Evolutionary conservation across 352 stramenopile species (phyloP).

Genomic region (Pythium sp.): DNA sequence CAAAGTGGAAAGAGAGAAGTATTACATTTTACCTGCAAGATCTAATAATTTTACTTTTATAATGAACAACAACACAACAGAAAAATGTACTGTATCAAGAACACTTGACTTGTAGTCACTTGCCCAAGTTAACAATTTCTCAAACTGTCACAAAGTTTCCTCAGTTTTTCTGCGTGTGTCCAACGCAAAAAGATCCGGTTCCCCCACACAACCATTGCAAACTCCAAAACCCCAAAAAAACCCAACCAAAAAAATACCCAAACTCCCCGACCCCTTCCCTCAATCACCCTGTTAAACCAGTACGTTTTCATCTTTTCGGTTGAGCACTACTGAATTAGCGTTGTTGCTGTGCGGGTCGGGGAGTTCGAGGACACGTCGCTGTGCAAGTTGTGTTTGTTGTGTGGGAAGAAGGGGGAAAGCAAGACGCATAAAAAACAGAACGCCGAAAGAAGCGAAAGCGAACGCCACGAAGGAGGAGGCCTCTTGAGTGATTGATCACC

Average conservation of each 20-base stretch:
- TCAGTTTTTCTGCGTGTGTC: slow-evolving; percentile 7
- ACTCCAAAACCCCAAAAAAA: background rate
- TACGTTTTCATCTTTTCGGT: background rate
- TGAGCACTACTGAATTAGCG: background rate
- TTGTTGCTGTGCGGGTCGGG: background rate
- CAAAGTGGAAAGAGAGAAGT: background rate
- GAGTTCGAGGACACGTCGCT: background rate
- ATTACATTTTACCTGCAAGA: background rate
- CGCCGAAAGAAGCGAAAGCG: background rate
- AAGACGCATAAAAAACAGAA: slow-evolving; percentile 6
- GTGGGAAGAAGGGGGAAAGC: background rate
- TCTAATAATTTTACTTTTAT: too few relatives aligned
- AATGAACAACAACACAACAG: background rate
- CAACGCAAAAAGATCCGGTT: slow-evolving; percentile 18
- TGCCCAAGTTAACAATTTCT: background rate
- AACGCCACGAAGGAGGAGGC: background rate
- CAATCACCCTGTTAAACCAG: background rate
- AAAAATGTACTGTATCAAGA: background rate
- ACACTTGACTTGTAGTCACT: background rate
- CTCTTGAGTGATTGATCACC: background rate
- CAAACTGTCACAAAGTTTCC: slow-evolving; percentile 3
- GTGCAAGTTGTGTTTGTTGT: background rate
- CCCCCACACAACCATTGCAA: background rate
- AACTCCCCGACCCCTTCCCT: slow-evolving; percentile 1
- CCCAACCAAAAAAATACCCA: background rate